phyloP scores from a whole-genome alignment of 371 early-diverging fungal species.

The Apophysomyces elegans region DNA sequence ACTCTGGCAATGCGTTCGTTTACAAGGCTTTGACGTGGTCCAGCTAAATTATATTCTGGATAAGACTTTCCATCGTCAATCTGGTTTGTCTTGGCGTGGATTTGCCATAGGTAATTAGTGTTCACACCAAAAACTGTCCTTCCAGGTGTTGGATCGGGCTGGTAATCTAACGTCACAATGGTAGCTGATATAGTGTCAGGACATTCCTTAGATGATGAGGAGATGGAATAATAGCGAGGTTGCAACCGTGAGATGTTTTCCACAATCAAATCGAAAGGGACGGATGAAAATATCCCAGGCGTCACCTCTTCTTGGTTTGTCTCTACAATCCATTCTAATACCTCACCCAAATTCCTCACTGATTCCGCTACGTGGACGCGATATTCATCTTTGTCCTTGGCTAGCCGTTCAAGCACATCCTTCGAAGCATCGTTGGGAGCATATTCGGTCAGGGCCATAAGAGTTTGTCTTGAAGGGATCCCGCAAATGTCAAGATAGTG shows the following conservation, averaged over 20 bases:
- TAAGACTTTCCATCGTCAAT: conserved; percentile 35
- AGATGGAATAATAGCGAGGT: conserved; percentile 95
- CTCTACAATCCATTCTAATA: conserved; percentile 51
- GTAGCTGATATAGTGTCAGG: conserved; percentile 82
- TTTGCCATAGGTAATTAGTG: conserved; percentile 71
- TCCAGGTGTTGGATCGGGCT: conserved; percentile 54
- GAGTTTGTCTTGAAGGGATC: conserved; percentile 66
- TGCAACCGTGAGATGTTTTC: conserved; percentile 85
- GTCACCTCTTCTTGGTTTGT: conserved; percentile 24
- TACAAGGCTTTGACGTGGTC: conserved; percentile 54
- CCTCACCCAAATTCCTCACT: conserved; percentile 70
- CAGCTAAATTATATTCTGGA: conserved; percentile 55
- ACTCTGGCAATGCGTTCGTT: conserved; percentile 43
- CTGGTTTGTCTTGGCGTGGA: conserved; percentile 44
- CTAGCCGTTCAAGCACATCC: conserved; percentile 56
- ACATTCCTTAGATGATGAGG: conserved; percentile 79
- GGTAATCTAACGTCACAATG: conserved; percentile 86
- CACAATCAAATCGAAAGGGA: conserved; percentile 77
- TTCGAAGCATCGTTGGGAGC: conserved; percentile 65
- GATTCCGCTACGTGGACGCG: conserved; percentile 64
- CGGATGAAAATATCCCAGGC: conserved; percentile 41
- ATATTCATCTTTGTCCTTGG: conserved; percentile 78
- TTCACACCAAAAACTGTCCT: conserved; percentile 75
- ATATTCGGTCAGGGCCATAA: conserved; percentile 61
- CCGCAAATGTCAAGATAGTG: conserved; percentile 90